phyloP scores from a whole-genome alignment of 352 stramenopile species.

The Phytophthora vignae region DNA sequence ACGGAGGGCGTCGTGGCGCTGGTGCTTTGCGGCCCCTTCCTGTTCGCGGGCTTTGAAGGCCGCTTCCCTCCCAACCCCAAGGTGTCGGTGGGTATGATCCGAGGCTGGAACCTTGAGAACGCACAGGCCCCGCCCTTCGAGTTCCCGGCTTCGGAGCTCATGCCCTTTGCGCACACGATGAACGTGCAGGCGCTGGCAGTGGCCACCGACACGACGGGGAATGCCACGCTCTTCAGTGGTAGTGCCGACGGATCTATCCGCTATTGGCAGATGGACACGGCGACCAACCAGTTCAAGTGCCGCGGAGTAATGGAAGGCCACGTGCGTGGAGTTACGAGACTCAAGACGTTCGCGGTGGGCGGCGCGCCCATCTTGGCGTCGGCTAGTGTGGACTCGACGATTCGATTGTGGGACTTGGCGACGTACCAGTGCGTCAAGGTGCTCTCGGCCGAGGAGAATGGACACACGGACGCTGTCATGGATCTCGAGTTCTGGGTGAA shows the following conservation, averaged over 20 bases:
- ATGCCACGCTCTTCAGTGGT: conserved; percentile 81
- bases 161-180: conserved; percentile 82
- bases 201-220: conserved; percentile 70
- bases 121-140: conserved; percentile 65
- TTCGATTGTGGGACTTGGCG: conserved; percentile 84
- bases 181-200: conserved; percentile 77
- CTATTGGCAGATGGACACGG: conserved; percentile 83
- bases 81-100: conserved; percentile 75
- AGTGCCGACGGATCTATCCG: conserved; percentile 78
- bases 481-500: conserved; percentile 91
- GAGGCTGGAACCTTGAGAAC: conserved; percentile 88
- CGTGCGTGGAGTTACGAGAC: conserved; percentile 77
- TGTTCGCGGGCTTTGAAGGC: conserved; percentile 86
- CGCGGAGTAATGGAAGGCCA: conserved; percentile 79
- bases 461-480: conserved; percentile 86
- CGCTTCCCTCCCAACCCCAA: conserved; percentile 63
- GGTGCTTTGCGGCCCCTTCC: conserved; percentile 76
- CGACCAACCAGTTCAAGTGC: conserved; percentile 81
- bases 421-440: conserved; percentile 88
- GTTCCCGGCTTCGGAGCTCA: conserved; percentile 65
- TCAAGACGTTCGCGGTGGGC: conserved; percentile 85
- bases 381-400: conserved; percentile 82
- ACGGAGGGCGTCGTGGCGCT: conserved; percentile 72
- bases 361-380: conserved; percentile 75
- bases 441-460: conserved; percentile 69